Evolutionary conservation across 108 stramenopile species (phyloP), one percentile per base, ranked within the genome.

Genomic region (Cyclotella sp.): DNA sequence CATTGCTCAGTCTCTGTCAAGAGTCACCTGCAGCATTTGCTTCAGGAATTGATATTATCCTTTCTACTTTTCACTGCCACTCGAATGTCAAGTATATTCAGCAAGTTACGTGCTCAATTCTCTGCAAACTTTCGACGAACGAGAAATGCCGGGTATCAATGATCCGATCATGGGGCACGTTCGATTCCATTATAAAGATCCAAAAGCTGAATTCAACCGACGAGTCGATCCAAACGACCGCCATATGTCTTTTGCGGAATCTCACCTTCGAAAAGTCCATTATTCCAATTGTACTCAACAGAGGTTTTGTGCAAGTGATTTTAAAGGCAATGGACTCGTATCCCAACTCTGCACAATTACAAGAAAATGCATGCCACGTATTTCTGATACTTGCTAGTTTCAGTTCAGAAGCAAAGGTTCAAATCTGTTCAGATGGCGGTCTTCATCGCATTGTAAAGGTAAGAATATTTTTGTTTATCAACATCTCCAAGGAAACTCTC

Each of bases 331-430:
- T 75, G 74, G 21, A 22, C 30, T 30, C 46, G 11, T 28, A 55
- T 34, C 5, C 53, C 26, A 21, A 45, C 34, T 28, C 1, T 44
- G 64, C 7, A 29, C 63, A 75, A 22, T 15, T 75, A 5, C 51
- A 65, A 57, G 63, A 75, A 44, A 75, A 45, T 44, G 63, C 64
- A 13, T 75, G 74, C 34, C 18, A 44, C 54, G 18, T 75, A n/a
- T 58, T 75, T 27, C 45, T 34, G 54, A 75, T 53, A 18, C 29
- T 75, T 26, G 63, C 62, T 21, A 52, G 34, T 28, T 29, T 44
- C n/a, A 54, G 39, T 26, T 47, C 65, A 7, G 52, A 75, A 41
- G 74, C 52, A 8, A 49, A 46, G 21, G 53, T 43, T 40, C 47
- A 65, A 44, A 34, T 75, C 8, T 65, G 74, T 34, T 65, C 74